Conservation (phyloP, 2,329 filamentous ascomycete species). For the Fusarium decemcellulare region DNA sequence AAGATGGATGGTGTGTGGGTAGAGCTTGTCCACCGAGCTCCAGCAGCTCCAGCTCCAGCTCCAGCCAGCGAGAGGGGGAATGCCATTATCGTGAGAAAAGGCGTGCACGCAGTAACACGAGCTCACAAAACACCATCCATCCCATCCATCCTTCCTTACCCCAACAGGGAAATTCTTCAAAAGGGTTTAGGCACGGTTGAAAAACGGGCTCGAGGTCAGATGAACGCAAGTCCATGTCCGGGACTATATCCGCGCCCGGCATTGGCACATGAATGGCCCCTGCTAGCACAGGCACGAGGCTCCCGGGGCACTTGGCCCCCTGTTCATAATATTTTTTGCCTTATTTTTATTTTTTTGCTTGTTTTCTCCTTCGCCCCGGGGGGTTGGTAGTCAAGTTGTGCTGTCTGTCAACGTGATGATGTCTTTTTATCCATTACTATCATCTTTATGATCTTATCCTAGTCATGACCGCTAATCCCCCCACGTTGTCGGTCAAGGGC, state of each 20-base stretch:
- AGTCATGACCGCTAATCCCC: not conserved
- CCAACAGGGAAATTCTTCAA: conserved; percentile 9
- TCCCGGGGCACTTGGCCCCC: conserved; percentile 1
- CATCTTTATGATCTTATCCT: too few species aligned
- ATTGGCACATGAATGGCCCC: conserved; percentile 8
- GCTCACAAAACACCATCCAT: conserved; percentile 2
- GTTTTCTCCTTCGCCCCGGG: too few species aligned
- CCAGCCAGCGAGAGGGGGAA: not conserved
- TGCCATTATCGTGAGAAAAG: conserved; percentile 15
- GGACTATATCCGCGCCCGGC: conserved; percentile 22
- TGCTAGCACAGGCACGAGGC: conserved; percentile 1
- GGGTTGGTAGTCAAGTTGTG: too few species aligned
- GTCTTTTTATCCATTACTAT: too few species aligned
- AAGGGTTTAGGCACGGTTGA: not conserved
- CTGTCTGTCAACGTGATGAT: too few species aligned
- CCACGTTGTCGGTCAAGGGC: not conserved
- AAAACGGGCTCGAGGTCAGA: conserved; percentile 33
- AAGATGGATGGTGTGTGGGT: conserved; percentile 31
- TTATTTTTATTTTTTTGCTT: not conserved
- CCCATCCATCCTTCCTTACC: conserved; percentile 6
- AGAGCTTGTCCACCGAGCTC: too few species aligned
- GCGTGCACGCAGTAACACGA: conserved; percentile 35
- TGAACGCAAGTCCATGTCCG: conserved; percentile 36
- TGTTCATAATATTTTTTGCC: not conserved
- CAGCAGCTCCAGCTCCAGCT: not conserved